Base-by-base conservation (phyloP, 257 asterid genomes). In the Sherardia arvensis region DNA sequence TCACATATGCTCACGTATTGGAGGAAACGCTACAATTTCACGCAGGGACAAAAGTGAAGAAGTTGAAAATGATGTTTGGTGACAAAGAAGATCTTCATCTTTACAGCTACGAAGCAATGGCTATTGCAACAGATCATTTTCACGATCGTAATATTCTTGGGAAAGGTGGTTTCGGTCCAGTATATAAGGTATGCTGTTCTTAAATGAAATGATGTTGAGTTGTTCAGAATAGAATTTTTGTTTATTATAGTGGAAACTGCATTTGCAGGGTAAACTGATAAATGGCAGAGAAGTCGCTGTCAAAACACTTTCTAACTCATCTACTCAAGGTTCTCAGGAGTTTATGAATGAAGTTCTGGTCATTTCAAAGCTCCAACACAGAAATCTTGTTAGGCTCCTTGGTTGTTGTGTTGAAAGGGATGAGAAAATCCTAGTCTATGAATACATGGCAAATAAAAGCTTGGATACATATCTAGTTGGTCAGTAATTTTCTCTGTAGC, bases 91-190 rank as follows among this genome's bases (percentile, higher is more conserved):
- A 61, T 11, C 53, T 61, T 9, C 66, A 20, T 30, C 32, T 61
- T 4, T 61, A 61, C 26, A 36, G 15, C 38, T 66, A 74, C 38
- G 77, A 73, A 49, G 51, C 65, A 32, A 71, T 82, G 61, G 73
- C 66, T 7, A 72, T 53, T 29, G 88, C 87, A 21, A 85, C 92
- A 1, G 59, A 73, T 58, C 59, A 64, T 54, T 85, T 85, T 69
- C 65, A 77, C 14, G 63, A 68, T 5, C 71, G 59, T 26, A 78
- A 68, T 59, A 69, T 57, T 74, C 85, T 85, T 26, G 87, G 87
- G 38, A 72, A 66, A 78, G 88, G 88, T 23, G 88, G 92, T 36
- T 85, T 85, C 73, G 92, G 88, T 66, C 72, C 82, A 18, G 92
- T 85, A 27, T 85, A 76, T 65, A 82, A 77, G 88, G 92, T 82